Base-by-base conservation (phyloP, 805 yeast species). In the Ogataea ramenticola region DNA sequence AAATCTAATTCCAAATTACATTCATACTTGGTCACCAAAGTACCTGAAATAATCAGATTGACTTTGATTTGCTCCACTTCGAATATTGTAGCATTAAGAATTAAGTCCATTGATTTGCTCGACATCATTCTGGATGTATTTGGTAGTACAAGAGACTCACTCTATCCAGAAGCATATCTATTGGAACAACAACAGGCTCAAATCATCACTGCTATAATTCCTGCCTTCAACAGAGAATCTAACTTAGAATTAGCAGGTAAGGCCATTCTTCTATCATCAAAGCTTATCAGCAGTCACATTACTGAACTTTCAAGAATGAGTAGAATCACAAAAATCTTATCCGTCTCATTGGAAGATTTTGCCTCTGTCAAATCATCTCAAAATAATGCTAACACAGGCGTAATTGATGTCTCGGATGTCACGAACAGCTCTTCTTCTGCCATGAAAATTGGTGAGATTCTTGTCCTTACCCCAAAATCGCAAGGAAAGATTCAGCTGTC, bases 111-210 rank as follows among this genome's bases (percentile, higher is more conserved):
- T 27, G 67, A 68, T 15, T 65, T 91, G 6, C 67, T 93, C 24
- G 82, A 81, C 43, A 75, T 75, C 38, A 70, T 86, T 2, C 67
- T 93, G 27, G 71, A 68, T 9, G 64, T 75, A 1, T 84, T 77
- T 61, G 80, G 88, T 0, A 71, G 72, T 22, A 62, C 79, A 40
- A 74, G 68, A 11, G 96, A 86, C 57, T 88, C 91, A 0, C 73
- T 85, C 26, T 82, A 80, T 52, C 82, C 86, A 0, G 79, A 80
- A 3, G 74, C 75, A 15, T 75, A 91, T 0, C 70, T 89, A 10
- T 65, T 91, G 36, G 96, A 86, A 51, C 97, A 90, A 62, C 96
- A 86, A 55, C 96, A 93, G 55, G 98, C 98, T 0, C 96, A 88
- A 53, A 86, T 93, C 10, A 82, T 86, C 10, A 82, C 96, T 46